Conservation (phyloP, 306 rosid genomes). For the Quercus agrifolia region DNA sequence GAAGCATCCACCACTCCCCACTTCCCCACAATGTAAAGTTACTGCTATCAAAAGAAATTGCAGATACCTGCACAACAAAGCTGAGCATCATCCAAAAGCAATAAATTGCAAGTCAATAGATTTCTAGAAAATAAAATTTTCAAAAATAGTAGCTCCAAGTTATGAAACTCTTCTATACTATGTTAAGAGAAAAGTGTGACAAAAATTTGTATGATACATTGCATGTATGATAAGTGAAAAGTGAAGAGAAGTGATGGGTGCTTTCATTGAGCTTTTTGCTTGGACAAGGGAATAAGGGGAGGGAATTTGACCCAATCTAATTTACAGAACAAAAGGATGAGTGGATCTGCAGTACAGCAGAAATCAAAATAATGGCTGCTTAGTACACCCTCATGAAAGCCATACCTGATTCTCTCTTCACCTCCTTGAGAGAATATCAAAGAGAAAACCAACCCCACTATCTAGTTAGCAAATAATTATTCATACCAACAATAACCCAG, state of each 20-base stretch:
- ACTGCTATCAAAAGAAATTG: slow-evolving; percentile 54
- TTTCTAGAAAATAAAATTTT: slow-evolving; percentile 1
- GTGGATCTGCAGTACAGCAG: no score
- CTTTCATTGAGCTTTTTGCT: neutral
- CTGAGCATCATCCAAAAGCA: neutral
- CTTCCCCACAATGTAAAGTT: slow-evolving; percentile 88
- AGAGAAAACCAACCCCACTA: neutral
- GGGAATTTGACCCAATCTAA: no score
- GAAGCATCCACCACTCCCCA: slow-evolving; percentile 99
- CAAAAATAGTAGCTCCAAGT: neutral
- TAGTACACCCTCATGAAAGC: no score
- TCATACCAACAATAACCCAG: neutral
- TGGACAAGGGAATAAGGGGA: neutral
- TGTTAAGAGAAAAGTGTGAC: neutral
- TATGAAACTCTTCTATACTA: neutral
- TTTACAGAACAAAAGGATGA: no score
- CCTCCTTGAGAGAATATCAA: no score
- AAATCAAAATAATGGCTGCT: no score
- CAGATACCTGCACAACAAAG: slow-evolving; percentile 54
- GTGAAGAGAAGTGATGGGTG: neutral
- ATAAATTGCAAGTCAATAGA: slow-evolving; percentile 2
- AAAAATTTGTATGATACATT: neutral
- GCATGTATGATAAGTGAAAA: neutral
- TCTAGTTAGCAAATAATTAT: neutral
- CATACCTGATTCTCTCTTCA: no score